Evolutionary conservation across 495 filamentous ascomycete species (phyloP), one percentile per base, ranked within the genome.

Genomic region (Neurospora intermedia): DNA sequence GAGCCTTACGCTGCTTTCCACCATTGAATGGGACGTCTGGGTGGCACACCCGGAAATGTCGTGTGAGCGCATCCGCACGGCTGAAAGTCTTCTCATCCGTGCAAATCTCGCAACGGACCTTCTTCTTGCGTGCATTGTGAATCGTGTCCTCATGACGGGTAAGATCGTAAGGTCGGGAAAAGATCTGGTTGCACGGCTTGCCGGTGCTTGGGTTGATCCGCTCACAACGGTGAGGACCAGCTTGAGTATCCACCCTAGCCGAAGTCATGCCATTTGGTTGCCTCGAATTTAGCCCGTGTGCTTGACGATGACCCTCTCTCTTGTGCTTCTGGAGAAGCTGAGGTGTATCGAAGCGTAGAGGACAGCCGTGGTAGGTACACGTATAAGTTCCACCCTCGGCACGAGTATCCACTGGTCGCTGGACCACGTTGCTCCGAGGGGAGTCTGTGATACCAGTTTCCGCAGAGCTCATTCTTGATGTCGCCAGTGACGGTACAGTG

Each of bases 71-170:
- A 85, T 98, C 96, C 75, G 94, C 94, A 75, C 96, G 88, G 73
- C 92, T 95, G 78, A 98, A 98, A 0, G 93, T 95, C 86, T 98
- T 98, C 78, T 98, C 94, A 75, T 98, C 96, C n/a, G 93, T 94
- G 82, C 95, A 98, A 69, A 96, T 83, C 71, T 94, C 90, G 81
- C 95, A 99, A 31, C 93, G 90, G n/a, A 97, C 94, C 83, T 99
- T 98, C 78, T 93, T 90, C 88, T 97, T 97, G 76, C 90, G 88
- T 6, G 91, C 91, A 76, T 97, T 97, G 85, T 99, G 96, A 76
- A 98, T 98, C 13, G 96, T 98, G 76, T 97, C 95, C 81, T 99
- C 96, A 80, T 99, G 96, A 11, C 96, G 88, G 11, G 96, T 99
- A 42, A 99, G 88, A 83, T 99, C 96, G 87, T 99, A 99, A 42